phyloP scores from a whole-genome alignment of 768 basidiomycete species.

The Mycena crocata region DNA sequence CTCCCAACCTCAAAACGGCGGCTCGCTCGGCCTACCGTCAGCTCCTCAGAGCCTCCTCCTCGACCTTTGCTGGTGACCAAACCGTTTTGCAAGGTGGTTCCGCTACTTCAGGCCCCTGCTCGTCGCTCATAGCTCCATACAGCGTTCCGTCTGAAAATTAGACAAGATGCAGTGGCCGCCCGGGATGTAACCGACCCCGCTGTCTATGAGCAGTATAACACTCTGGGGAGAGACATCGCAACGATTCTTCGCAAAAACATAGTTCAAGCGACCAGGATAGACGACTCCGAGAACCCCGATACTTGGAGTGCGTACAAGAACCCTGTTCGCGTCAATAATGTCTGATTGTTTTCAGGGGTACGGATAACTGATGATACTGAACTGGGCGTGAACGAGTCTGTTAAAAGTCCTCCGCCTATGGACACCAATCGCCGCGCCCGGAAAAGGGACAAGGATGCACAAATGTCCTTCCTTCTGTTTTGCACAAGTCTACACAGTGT shows the following conservation, averaged over 20 bases:
- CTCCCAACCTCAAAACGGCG: conserved; percentile 67
- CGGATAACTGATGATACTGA: conserved; percentile 86
- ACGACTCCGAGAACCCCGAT: conserved; percentile 47
- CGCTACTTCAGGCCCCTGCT: conserved; percentile 3
- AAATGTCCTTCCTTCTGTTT: conserved; percentile 35
- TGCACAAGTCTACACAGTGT: conserved; percentile 23
- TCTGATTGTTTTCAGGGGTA: conserved; percentile 61
- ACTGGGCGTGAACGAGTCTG: conserved; percentile 84
- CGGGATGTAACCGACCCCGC: conserved; percentile 56
- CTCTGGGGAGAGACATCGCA: conserved; percentile 78
- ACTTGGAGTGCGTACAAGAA: conserved; percentile 70
- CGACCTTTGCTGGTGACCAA: conserved; percentile 76
- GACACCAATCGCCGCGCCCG: conserved; percentile 62
- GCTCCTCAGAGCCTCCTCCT: conserved; percentile 72
- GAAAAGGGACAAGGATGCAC: conserved; percentile 53
- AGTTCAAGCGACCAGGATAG: conserved; percentile 77
- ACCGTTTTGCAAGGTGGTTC: conserved; percentile 63
- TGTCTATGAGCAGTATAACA: conserved; percentile 64
- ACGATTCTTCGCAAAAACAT: conserved; percentile 82
- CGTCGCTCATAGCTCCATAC: neutral
- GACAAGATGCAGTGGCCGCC: conserved; percentile 63
- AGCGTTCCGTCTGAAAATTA: conserved; percentile 84
- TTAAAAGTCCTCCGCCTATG: conserved; percentile 69
- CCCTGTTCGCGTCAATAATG: neutral
- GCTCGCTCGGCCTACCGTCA: conserved; percentile 82